phyloP scores from a whole-genome alignment of 192 early-diverging fungal genomes.

The Powellomyces hirtus region DNA sequence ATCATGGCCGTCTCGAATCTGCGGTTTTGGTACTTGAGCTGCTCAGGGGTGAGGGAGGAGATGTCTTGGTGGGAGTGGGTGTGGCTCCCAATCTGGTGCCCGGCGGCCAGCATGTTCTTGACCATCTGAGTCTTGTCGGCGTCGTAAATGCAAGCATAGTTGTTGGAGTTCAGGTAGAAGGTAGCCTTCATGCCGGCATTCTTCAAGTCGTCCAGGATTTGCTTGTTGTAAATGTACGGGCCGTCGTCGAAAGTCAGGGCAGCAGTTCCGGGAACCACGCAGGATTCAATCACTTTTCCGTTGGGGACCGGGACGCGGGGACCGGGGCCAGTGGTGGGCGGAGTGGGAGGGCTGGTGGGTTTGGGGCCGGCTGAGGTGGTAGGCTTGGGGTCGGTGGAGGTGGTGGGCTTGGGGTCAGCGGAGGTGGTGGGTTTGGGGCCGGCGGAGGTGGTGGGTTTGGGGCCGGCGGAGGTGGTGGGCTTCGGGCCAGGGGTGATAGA shows the following conservation, averaged over 20 bases:
- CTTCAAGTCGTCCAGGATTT: constrained; percentile 46
- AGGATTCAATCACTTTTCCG: too few relatives aligned
- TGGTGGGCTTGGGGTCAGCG: too few relatives aligned
- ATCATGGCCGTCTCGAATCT: constrained; percentile 55
- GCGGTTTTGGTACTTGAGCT: constrained; percentile 61
- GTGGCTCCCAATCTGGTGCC: constrained; percentile 55
- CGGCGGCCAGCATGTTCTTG: constrained; percentile 44
- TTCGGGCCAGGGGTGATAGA: too few relatives aligned
- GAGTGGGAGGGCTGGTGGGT: too few relatives aligned
- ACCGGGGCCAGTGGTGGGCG: too few relatives aligned
- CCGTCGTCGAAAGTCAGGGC: constrained; percentile 70
- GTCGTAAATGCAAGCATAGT: constrained; percentile 42
- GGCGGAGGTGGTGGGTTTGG: too few relatives aligned
- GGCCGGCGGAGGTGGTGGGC: too few relatives aligned
- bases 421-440: too few relatives aligned
- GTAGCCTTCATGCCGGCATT: constrained; percentile 50
- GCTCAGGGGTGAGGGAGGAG: constrained; percentile 43
- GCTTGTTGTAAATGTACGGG: constrained; percentile 46
- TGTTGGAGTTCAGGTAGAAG: constrained; percentile 64
- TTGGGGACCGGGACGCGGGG: too few relatives aligned
- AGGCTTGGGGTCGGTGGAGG: too few relatives aligned
- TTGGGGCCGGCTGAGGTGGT: too few relatives aligned
- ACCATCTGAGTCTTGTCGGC: constrained; percentile 29
- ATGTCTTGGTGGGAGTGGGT: constrained; percentile 22
- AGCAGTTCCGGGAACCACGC: constrained; percentile 8